Evolutionary conservation across 2,329 filamentous ascomycete species (phyloP), one percentile per base, ranked within the genome.

Genomic region (Exophiala sp.): DNA sequence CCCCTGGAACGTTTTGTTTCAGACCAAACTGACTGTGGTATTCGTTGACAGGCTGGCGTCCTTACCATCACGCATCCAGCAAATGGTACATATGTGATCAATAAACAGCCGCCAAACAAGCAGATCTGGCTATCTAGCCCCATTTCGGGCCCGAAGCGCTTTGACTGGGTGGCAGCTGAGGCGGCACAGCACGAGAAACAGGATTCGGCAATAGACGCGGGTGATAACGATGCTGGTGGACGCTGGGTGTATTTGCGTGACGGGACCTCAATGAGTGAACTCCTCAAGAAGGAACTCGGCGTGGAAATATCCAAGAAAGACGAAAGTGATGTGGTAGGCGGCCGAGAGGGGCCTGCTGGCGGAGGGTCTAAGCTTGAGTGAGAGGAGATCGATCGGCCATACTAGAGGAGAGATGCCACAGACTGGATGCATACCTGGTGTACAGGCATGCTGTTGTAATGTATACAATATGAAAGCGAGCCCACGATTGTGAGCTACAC

Each of bases 31-130:
- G 2, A 21, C 10, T 2, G 5, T 8, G 6, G 35, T 13, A 23
- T 40, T 8, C 11, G 18, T 24, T 19, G 39, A 14, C 62, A 96
- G 90, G 80, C 88, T 46, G 91, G 93, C 48, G 89, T 97, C 48
- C 77, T 97, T 60, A 89, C 83, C 56, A 75, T 97, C 63, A 76
- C 73, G 5, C 80, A 87, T 60, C 80, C 81, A 1, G 73, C 76
- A 23, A 37, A 53, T 32, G 89, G 90, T 55, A 91, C 81, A 23
- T 98, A 94, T 66, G 87, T 98, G 53, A 79, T 98, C 71, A 98
- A 98, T 79, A 98, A 98, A 70, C 93, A 98, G 69, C 93, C 93
- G 0, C 89, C 91, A 16, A 97, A 96, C 76, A 93, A 89, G 75
- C 93, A 84, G 66, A 95, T 98, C 65, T 98, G 93, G 93, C 81